A percentile compares a stretch with the other conserved stretches of the same genome.
Conservation (phyloP, 73 alveolate species). For the Symbiodinium natans region DNA sequence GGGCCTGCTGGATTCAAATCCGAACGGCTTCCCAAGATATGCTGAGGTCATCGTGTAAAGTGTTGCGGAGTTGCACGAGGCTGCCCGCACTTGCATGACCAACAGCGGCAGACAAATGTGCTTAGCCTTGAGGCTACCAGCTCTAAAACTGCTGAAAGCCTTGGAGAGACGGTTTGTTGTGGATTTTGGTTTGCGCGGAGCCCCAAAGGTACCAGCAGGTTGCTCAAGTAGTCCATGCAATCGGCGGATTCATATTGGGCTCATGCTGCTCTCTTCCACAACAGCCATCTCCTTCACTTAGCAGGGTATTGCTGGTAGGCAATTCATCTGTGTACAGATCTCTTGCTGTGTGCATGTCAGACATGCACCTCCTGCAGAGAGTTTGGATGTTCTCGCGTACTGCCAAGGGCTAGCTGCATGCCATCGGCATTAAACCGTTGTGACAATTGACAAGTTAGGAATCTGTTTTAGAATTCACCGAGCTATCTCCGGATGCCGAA, state of each 20-base stretch:
- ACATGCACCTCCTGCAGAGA: neutral
- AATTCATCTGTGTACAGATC: neutral
- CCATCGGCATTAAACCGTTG: too few species aligned
- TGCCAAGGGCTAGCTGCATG: too few species aligned
- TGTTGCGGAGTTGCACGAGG: neutral
- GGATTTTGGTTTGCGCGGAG: neutral
- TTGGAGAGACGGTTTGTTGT: neutral
- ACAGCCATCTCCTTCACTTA: neutral
- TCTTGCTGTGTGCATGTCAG: neutral
- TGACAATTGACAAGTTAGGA: too few species aligned
- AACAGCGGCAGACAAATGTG: neutral
- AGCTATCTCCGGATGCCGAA: too few species aligned
- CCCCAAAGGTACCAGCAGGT: too few species aligned
- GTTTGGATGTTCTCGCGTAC: neutral
- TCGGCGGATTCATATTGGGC: neutral
- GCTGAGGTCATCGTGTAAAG: constrained; percentile 13
- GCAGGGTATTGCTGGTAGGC: neutral
- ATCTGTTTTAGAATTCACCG: too few species aligned
- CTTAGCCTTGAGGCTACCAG: neutral
- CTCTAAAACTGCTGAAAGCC: neutral
- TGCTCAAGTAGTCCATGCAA: too few species aligned
- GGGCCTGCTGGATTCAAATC: constrained; percentile 53
- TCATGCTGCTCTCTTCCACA: neutral
- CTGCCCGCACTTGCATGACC: constrained; percentile 2
- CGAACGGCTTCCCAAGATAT: neutral